Conservation (phyloP, 2,329 filamentous ascomycete species). For the Cryphonectria parasitica region DNA sequence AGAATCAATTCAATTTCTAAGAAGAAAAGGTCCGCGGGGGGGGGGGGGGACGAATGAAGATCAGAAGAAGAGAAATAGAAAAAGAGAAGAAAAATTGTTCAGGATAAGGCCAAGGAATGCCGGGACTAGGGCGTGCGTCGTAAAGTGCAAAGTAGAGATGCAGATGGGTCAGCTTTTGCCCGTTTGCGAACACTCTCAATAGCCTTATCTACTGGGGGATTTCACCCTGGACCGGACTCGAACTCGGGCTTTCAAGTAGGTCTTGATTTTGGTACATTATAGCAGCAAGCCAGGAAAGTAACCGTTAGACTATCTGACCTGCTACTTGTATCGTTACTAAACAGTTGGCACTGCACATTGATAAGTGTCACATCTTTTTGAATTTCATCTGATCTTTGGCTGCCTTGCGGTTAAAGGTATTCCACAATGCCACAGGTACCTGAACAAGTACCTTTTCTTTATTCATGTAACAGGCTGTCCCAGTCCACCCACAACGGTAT, state of each 20-base stretch:
- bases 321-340: not conserved
- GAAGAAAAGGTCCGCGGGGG: too few species aligned
- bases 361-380: not conserved
- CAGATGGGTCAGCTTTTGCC: not conserved
- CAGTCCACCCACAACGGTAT: too few species aligned
- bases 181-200: constrained; percentile 9
- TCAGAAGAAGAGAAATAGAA: not conserved
- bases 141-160: not conserved
- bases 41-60: too few species aligned
- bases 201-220: not conserved
- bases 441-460: not conserved
- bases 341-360: not conserved
- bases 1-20: too few species aligned
- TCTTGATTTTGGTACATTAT: not conserved
- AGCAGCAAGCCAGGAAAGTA: not conserved
- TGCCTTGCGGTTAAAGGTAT: not conserved
- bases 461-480: not conserved
- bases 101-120: not conserved
- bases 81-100: not conserved
- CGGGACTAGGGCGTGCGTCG: not conserved
- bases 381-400: not conserved
- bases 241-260: not conserved
- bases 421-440: not conserved
- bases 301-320: not conserved
- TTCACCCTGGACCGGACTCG: not conserved